phyloP scores from a whole-genome alignment of 2,329 filamentous ascomycete species.

The Nemania serpens region DNA sequence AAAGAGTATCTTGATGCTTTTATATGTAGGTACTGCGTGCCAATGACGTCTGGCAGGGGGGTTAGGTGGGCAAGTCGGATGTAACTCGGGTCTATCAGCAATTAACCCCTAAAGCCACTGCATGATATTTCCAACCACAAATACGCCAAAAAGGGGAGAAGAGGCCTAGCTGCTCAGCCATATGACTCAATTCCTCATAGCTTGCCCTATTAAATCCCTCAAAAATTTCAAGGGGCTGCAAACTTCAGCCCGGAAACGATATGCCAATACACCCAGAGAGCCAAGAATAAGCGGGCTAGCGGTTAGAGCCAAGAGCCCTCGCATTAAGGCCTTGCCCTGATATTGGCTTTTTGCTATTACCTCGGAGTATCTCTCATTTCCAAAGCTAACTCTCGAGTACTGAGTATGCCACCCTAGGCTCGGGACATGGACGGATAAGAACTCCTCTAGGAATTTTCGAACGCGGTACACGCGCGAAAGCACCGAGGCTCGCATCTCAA shows the following conservation, averaged over 20 bases:
- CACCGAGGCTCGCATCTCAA: slow-evolving; percentile 90
- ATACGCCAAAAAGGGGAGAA: slow-evolving; percentile 1
- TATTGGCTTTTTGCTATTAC: slow-evolving; percentile 71
- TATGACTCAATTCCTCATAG: not conserved
- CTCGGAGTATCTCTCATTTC: slow-evolving; percentile 87
- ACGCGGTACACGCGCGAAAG: slow-evolving; percentile 76
- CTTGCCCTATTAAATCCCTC: slow-evolving; percentile 1
- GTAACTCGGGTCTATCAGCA: not conserved
- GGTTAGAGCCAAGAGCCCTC: slow-evolving; percentile 46
- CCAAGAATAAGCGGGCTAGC: slow-evolving; percentile 33
- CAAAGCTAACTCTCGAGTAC: slow-evolving; percentile 91
- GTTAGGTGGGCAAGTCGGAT: not conserved
- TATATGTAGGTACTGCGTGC: not conserved
- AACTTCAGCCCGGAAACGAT: slow-evolving; percentile 11
- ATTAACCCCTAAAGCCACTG: slow-evolving; percentile 17
- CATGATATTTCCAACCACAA: slow-evolving; percentile 7
- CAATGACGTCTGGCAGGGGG: not conserved
- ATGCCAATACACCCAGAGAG: slow-evolving; percentile 27
- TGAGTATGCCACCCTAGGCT: slow-evolving; percentile 86
- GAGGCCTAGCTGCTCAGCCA: not conserved
- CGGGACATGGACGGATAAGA: slow-evolving; percentile 75
- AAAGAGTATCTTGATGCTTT: not conserved
- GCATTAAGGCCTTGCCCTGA: slow-evolving; percentile 67
- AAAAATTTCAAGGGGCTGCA: slow-evolving; percentile 24
- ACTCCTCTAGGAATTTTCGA: slow-evolving; percentile 86